Evolutionary conservation across 1,284 basidiomycete species (phyloP), one percentile per base, ranked within the genome.

Genomic region (Porodaedalea pini): DNA sequence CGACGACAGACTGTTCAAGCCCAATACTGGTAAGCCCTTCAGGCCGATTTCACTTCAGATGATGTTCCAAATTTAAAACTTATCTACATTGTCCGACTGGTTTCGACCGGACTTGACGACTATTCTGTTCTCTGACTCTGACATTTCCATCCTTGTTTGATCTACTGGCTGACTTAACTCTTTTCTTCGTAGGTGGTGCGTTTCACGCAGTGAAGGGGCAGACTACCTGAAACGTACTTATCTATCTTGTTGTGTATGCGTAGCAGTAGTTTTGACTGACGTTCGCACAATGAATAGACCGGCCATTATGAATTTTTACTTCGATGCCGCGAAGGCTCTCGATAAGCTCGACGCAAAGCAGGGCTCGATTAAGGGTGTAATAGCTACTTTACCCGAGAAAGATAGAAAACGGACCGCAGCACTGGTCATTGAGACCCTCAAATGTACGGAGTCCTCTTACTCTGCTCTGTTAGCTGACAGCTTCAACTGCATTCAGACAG

Each of bases 31-130:
- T 52, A 19, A 21, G 49, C 57, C n/a, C 47, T 41, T 15, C 13
- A 31, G 25, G 45, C n/a, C 21, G 50, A 4, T 57, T 57, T 48
- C 39, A 13, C 15, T 25, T 37, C 70, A 72, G 67, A 78, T 88
- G 85, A 80, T 81, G 79, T 65, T 68, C 57, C 57, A n/a, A n/a
- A 57, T 68, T 64, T 47, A 13, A 37, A 71, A 73, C 75, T 88
- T 89, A 90, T 90, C 88, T 90, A 90, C 88, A 90, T 90, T 90
- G 88, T 89, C 88, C 66, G 81, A 90, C 76, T 73, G 70, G 74
- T 68, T 62, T 55, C 58, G 64, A 56, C 57, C 71, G 67, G 67
- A 65, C 63, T 62, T 76, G 80, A 79, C 72, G 79, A 81, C 41
- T n/a, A 17, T 36, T 59, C 67, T 62, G 59, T 59, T 27, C 51